phyloP scores from a whole-genome alignment of 176 grass and related monocot genomes.

The Bothriochloa decipiens region DNA sequence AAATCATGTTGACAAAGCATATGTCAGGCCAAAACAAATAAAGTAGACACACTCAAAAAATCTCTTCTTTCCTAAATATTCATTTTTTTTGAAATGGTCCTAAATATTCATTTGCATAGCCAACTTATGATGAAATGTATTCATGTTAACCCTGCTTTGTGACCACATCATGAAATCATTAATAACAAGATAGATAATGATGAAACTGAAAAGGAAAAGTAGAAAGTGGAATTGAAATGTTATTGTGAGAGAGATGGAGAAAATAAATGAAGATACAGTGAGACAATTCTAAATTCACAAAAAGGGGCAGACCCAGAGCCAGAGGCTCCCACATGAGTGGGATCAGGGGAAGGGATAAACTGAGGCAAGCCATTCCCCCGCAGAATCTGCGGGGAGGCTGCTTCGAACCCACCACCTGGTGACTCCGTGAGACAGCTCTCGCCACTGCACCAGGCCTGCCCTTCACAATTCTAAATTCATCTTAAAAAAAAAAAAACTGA shows the following conservation, averaged over 20 bases:
- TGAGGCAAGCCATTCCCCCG: too few relatives aligned
- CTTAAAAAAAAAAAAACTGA: neutral
- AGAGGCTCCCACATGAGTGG: too few relatives aligned
- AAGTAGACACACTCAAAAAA: neutral
- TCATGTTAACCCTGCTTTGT: neutral
- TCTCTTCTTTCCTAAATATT: neutral
- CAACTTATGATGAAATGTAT: neutral
- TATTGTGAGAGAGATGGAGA: neutral
- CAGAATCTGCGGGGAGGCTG: too few relatives aligned
- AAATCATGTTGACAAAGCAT: neutral
- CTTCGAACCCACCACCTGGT: too few relatives aligned
- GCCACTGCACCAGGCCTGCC: too few relatives aligned
- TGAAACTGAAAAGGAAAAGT: neutral
- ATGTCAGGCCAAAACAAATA: neutral
- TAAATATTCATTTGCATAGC: neutral
- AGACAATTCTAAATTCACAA: neutral
- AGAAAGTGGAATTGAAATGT: neutral
- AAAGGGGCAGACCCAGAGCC: too few relatives aligned
- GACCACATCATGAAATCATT: neutral
- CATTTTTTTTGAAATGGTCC: too few relatives aligned
- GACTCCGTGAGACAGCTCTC: too few relatives aligned
- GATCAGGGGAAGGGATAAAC: too few relatives aligned
- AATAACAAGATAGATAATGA: neutral
- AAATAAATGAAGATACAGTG: neutral
- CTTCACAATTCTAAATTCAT: neutral